Percentiles rank a stretch among this genome's conserved stretches.
Conservation (phyloP, 2,329 filamentous ascomycete species). For the Sporothrix euskadiensis region DNA sequence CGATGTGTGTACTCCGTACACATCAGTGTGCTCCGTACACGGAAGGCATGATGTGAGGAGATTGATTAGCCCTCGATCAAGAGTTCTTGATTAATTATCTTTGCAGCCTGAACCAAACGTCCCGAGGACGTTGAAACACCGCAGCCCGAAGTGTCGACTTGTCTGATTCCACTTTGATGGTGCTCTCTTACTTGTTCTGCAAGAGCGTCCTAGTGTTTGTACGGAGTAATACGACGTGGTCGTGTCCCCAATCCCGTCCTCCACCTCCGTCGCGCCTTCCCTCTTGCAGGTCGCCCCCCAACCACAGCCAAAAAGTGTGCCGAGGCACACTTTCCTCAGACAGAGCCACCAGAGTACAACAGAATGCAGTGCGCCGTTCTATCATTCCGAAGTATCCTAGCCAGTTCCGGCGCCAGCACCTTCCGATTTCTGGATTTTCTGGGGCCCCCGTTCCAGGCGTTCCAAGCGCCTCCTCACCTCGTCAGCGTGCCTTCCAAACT, state of each 20-base stretch:
- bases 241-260: neutral
- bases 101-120: neutral
- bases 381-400: constrained; percentile 14
- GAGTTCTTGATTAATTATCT: neutral
- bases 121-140: neutral
- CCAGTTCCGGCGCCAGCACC: constrained; percentile 7
- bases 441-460: constrained; percentile 19
- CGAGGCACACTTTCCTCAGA: constrained; percentile 15
- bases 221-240: neutral
- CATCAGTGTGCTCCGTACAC: neutral
- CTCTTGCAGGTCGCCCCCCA: neutral
- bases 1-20: neutral
- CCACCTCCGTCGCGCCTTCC: constrained; percentile 14
- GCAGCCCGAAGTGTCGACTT: neutral
- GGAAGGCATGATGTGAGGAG: constrained; percentile 15
- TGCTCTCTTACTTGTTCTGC: constrained; percentile 9
- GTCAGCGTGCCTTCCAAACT: constrained; percentile 2
- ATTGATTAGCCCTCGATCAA: neutral
- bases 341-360: neutral
- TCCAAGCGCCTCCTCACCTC: constrained; percentile 12
- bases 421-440: constrained; percentile 9
- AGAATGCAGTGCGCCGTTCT: neutral
- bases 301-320: constrained; percentile 19
- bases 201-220: neutral
- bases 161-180: neutral